Percentiles rank a stretch among this genome's conserved stretches.
Evolutionary conservation across 2,329 filamentous ascomycete genomes (phyloP).

Genomic region (Fusarium fujikuroi): DNA sequence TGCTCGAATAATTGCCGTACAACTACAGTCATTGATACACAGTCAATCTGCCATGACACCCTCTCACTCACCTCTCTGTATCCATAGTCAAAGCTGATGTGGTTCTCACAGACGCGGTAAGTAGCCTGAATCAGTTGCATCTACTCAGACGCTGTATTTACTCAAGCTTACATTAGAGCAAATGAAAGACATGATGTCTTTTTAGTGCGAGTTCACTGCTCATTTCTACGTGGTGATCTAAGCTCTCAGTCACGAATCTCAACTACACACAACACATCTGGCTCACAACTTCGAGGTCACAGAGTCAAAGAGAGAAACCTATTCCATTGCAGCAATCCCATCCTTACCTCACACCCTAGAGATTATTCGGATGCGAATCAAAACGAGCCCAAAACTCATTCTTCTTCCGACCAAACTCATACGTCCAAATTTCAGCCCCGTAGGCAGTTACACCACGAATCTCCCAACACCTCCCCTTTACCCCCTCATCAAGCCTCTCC

Average conservation of each 20-base stretch:
- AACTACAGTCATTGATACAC: too few species aligned
- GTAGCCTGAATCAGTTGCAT: background rate
- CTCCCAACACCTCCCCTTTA: background rate
- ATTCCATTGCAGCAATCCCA: background rate
- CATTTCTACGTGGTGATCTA: background rate
- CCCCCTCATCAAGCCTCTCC: background rate
- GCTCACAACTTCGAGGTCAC: background rate
- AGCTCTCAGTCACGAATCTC: background rate
- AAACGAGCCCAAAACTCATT: background rate
- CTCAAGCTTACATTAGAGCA: too few species aligned
- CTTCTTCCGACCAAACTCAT: background rate
- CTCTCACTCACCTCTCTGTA: too few species aligned
- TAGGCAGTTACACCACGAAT: background rate
- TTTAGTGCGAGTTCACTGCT: background rate
- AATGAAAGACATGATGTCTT: background rate
- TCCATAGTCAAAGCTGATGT: background rate
- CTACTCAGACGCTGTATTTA: too few species aligned
- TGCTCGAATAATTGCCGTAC: rapidly evolving
- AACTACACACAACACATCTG: background rate
- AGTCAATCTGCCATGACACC: rapidly evolving
- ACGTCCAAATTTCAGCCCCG: background rate
- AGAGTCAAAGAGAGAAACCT: background rate
- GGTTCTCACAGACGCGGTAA: background rate
- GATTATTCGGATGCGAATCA: background rate
- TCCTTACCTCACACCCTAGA: rapidly evolving